Evolutionary conservation across 306 rosid genomes (phyloP).

Genomic region (Vicia faba): DNA sequence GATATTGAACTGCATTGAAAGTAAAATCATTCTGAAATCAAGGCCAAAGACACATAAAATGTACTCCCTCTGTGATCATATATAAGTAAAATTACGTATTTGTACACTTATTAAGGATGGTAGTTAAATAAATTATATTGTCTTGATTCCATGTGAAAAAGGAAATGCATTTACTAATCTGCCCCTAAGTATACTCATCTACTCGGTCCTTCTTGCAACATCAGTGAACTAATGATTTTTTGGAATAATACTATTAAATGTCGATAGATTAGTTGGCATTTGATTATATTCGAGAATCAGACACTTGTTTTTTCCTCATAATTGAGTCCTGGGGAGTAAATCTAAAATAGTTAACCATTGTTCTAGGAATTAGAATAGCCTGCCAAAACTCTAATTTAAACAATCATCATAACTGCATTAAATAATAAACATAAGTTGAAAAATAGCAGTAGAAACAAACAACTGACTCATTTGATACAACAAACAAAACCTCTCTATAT

Average conservation of each 20-base stretch:
- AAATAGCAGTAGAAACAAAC: too few relatives aligned
- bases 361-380: too few relatives aligned
- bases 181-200: neutral
- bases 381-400: too few relatives aligned
- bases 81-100: neutral
- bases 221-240: neutral
- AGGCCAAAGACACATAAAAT: neutral
- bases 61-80: neutral
- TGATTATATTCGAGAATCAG: too few relatives aligned
- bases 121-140: neutral
- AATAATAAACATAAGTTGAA: too few relatives aligned
- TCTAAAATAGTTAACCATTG: too few relatives aligned
- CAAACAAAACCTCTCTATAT: neutral
- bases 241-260: too few relatives aligned
- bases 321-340: too few relatives aligned
- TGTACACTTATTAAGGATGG: neutral
- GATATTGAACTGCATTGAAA: slow-evolving; percentile 66
- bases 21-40: slow-evolving; percentile 12
- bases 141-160: neutral
- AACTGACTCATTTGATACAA: slow-evolving; percentile 22
- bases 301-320: too few relatives aligned
- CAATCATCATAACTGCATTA: too few relatives aligned
- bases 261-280: too few relatives aligned
- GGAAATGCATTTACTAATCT: neutral
- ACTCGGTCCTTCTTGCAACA: neutral